Base-by-base conservation (phyloP, 805 yeast species). In the Wickerhamiella occidentalis region DNA sequence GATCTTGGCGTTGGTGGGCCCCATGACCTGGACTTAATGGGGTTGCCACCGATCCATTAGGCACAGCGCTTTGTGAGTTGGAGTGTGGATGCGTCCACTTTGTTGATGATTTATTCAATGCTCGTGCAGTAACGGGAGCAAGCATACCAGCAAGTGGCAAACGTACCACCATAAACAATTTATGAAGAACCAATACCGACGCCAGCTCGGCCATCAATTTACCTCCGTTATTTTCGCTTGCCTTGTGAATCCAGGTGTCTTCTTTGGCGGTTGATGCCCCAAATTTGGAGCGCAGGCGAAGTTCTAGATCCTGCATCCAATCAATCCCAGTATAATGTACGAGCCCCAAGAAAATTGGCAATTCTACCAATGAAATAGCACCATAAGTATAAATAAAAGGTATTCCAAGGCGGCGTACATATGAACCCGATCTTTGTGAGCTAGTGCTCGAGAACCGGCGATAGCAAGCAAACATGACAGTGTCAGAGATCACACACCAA, bases 181-280 rank as follows among this genome's bases (percentile, higher is more conserved):
- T 45, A 23, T 45, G 47, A n/a, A 45, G 47, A 19, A 35, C 21
- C 25, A 45, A 23, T n/a, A 30, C 47, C 9, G 41, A 25, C 12
- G 40, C 47, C 3, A 45, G 33, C 23, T 23, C 30, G 17, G 47
- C 29, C 9, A 25, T 19, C 4, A 45, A 26, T 18, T 35, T 12
- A 9, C 46, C 46, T 18, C 30, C 35, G 7, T 22, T 19, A 4
- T 18, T 12, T 29, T 45, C 23, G 13, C n/a, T 25, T 11, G 30
- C 44, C 21, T 40, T 40, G n/a, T 30, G 35, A n/a, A 45, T 36
- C 22, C 35, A 35, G 3, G 40, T 9, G 25, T 45, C 47, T 18
- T 33, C 30, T 8, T 22, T 21, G 25, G 22, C 28, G 6, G 38
- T 23, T 3, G 40, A 22, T 3, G 26, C 33, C 4, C 47, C 47